Percentiles rank a stretch among this genome's conserved stretches.
Evolutionary conservation across 2,329 filamentous ascomycete species (phyloP).

Genomic region (Colletotrichum chrysophilum): DNA sequence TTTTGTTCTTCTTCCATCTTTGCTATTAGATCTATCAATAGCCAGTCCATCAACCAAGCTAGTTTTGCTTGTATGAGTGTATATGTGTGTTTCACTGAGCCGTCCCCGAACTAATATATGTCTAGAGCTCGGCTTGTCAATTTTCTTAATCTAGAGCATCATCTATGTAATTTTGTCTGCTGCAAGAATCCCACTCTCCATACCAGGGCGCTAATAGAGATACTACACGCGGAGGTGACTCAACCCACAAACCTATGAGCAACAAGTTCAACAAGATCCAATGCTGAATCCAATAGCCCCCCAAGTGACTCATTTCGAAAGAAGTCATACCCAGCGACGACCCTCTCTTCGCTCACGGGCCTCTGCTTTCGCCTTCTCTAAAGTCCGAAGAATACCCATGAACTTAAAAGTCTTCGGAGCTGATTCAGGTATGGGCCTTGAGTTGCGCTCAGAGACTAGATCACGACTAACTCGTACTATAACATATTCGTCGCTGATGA

Average conservation of each 20-base stretch:
- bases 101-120: too few relatives aligned
- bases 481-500: not conserved
- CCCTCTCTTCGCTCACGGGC: not conserved
- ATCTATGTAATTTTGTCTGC: too few relatives aligned
- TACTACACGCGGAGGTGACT: not conserved
- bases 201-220: too few relatives aligned
- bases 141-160: too few relatives aligned
- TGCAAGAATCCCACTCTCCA: too few relatives aligned
- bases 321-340: not conserved
- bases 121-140: too few relatives aligned
- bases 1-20: too few relatives aligned
- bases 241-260: not conserved
- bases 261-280: not conserved
- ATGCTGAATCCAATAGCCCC: not conserved
- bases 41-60: too few relatives aligned
- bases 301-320: not conserved
- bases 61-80: too few relatives aligned
- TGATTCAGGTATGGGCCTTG: not conserved
- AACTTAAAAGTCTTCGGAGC: not conserved
- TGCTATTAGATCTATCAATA: too few relatives aligned
- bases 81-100: too few relatives aligned
- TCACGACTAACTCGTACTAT: not conserved
- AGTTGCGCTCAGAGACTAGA: not conserved
- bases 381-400: not conserved
- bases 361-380: not conserved